Evolutionary conservation across 2,329 filamentous ascomycete genomes (phyloP), one percentile per base, ranked within the genome.

Genomic region (Ophioceras dolichostomum): DNA sequence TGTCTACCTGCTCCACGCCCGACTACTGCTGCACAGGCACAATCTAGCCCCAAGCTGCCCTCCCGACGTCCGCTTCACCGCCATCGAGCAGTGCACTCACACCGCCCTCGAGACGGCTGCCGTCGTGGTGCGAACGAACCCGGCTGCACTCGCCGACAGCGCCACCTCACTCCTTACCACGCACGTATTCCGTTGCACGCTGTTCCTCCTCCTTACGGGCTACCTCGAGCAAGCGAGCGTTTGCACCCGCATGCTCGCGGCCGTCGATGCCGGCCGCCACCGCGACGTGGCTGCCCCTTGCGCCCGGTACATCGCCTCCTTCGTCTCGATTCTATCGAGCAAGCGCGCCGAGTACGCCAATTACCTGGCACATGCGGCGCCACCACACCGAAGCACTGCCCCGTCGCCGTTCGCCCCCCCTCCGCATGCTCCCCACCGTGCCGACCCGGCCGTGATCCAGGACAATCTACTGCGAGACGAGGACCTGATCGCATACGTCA

Each of bases 1-100:
- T 8, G 71, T 83, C 22, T 79, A 85, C 49, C 71, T 96, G 8
- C 79, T 94, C 42, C 83, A 85, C 42, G 79, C 82, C 13, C 80
- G 86, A n/a, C 71, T 95, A 21, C 67, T 91, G 27, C 71, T 98
- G 8, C 85, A 94, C 57, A 76, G 91, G 30, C 87, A 94, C 50
- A 95, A 96, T 50, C 67, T 96, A 8, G 79, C 78, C 0, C 83
- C 87, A 0, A 65, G 66, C 9, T 87, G 81, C 50, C 68, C 79
- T 0, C 57, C 65, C 2, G 68, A 80, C 22, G 73, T 79, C 30
- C 75, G 89, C 31, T 59, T 68, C 4, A 71, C 75, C 6, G 87
- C 91, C 2, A 62, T 95, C 20, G 79, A 88, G 41, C 76, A 81
- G 44, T 95, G 89, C 54, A 73, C 80, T 2, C 66, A 68, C 6